Base-by-base conservation (phyloP, 192 early-diverging fungal genomes). In the Physocladia obscura region DNA sequence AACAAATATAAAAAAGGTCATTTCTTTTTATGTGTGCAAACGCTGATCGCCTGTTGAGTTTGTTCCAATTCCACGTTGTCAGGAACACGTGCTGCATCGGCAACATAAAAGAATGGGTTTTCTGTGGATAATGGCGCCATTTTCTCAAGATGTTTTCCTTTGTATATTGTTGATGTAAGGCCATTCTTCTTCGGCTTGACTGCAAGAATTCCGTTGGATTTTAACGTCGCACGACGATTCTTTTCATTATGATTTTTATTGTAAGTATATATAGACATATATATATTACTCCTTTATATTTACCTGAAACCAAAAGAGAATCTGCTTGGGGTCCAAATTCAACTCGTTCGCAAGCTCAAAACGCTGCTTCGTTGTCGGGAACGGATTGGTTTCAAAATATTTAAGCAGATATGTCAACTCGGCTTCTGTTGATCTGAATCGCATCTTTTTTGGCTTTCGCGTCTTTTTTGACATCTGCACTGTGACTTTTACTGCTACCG, bases 221-320 rank as follows among this genome's bases (percentile, higher is more conserved):
- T 49, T 11, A 64, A 26, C 38, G 44, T 50, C 3, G 62, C 19
- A 13, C 62, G n/a, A 26, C 62, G 62, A 35, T 64, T 64, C 49
- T 64, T n/a, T n/a, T n/a, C n/a, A n/a, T n/a, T n/a, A n/a, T n/a
- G n/a, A n/a, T n/a, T n/a, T n/a, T n/a, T n/a, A n/a, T n/a, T n/a
- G n/a, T n/a, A n/a, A n/a, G n/a, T n/a, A n/a, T n/a, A n/a, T n/a
- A n/a, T n/a, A n/a, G n/a, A n/a, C n/a, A n/a, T n/a, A n/a, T n/a
- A n/a, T n/a, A n/a, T n/a, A n/a, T n/a, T n/a, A n/a, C n/a, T n/a
- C n/a, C n/a, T n/a, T n/a, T n/a, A n/a, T n/a, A n/a, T n/a, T n/a
- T n/a, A n/a, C n/a, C n/a, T 54, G 51, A 24, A 54, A 54, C 51
- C 51, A 54, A 5, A 54, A 15, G 15, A 8, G 15, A 22, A 54